Conservation (phyloP, 768 basidiomycete species). For the Serendipita sp. region DNA sequence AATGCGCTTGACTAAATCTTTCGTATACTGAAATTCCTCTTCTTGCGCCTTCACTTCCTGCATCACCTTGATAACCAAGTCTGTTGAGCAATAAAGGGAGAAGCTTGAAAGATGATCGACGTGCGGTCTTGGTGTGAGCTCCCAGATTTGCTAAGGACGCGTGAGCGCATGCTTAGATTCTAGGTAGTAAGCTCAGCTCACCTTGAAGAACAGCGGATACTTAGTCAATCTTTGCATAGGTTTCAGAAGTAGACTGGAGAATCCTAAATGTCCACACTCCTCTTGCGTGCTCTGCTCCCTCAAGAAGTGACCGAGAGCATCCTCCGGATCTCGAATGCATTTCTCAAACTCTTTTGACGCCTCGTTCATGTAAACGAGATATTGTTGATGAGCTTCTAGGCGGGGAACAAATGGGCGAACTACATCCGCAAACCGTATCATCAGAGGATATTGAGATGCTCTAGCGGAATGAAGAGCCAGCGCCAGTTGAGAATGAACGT, state of each 20-base stretch:
- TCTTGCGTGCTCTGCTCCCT: slow-evolving; percentile 31
- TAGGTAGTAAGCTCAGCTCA: no score
- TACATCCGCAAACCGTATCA: slow-evolving; percentile 40
- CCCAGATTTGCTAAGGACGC: slow-evolving; percentile 43
- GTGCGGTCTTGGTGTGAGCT: slow-evolving; percentile 53
- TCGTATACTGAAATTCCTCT: slow-evolving; percentile 69
- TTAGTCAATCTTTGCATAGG: slow-evolving; percentile 57
- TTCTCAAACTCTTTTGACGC: slow-evolving; percentile 38
- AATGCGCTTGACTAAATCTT: slow-evolving; percentile 42
- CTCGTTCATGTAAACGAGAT: slow-evolving; percentile 55
- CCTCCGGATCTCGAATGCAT: slow-evolving; percentile 47
- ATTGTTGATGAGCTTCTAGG: slow-evolving; percentile 77
- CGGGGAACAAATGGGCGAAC: slow-evolving; percentile 46
- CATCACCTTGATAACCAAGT: slow-evolving; percentile 59
- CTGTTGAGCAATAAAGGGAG: slow-evolving; percentile 44
- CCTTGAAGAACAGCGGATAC: slow-evolving; percentile 61
- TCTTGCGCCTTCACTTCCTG: slow-evolving; percentile 76
- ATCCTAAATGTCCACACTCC: slow-evolving; percentile 44
- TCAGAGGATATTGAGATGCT: slow-evolving; percentile 27
- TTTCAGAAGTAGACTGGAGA: slow-evolving; percentile 56
- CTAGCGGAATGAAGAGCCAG: slow-evolving; percentile 30
- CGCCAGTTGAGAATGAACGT: slow-evolving; percentile 53
- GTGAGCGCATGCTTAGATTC: no score
- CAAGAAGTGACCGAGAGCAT: not conserved
- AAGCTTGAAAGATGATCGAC: slow-evolving; percentile 55